Evolutionary conservation across 1,139 yeast genomes (phyloP).

Genomic region (Kurtzmaniella natalensis): DNA sequence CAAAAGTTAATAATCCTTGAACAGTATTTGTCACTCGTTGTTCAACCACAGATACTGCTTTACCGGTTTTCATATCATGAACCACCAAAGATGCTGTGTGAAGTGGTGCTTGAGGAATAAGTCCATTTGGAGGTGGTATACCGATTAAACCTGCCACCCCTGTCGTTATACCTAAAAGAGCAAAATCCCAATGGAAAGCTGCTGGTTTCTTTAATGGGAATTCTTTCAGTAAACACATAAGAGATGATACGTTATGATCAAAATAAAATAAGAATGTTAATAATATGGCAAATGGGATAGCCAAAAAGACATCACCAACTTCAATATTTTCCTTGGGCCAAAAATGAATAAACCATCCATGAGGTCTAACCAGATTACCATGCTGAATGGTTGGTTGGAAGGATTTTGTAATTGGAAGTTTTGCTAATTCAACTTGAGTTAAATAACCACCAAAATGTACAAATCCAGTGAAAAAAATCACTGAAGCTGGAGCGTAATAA

Average conservation of each 20-base stretch:
- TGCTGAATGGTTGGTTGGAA: conserved; percentile 63
- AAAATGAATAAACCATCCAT: conserved; percentile 75
- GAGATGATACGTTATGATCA: conserved; percentile 91
- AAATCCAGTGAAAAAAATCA: conserved; percentile 88
- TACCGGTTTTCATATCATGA: conserved; percentile 39
- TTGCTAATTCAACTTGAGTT: conserved; percentile 45
- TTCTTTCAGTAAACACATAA: conserved; percentile 83
- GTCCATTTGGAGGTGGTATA: conserved; percentile 92
- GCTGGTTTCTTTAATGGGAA: conserved; percentile 83
- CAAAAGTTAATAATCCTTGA: conserved; percentile 81
- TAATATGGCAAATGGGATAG: conserved; percentile 86
- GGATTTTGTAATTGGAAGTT: conserved; percentile 66
- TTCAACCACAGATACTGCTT: conserved; percentile 66
- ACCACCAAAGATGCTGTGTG: conserved; percentile 80
- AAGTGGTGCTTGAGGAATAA: conserved; percentile 94
- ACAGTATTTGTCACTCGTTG: conserved; percentile 80
- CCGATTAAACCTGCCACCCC: conserved; percentile 86
- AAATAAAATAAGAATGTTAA: conserved; percentile 82
- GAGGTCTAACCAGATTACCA: conserved; percentile 28
- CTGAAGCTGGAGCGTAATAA: conserved; percentile 79
- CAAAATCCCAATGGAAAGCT: conserved; percentile 90
- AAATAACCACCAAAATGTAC: conserved; percentile 83
- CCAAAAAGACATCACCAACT: conserved; percentile 76
- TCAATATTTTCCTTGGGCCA: conserved; percentile 60
- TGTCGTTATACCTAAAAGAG: conserved; percentile 78